These are phyloP conservation scores for Ambrosia trifida DNA, from an alignment of 129 eudicot genomes.

Conservation along the genomic window DNA sequence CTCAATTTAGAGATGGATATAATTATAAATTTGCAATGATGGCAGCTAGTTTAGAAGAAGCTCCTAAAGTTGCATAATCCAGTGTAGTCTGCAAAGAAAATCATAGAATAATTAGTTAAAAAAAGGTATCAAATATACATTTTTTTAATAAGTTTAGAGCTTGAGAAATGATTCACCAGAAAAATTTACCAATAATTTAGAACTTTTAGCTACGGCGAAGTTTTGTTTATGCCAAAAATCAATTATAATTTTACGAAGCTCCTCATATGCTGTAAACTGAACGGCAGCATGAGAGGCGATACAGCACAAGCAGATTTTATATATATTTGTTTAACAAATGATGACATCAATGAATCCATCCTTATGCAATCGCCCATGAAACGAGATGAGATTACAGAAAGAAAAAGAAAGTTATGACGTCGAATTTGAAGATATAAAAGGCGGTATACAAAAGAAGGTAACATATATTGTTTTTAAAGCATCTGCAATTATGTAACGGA, in stretches of 20 bases:
- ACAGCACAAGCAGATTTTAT: slow-evolving; percentile 16
- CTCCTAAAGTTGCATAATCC: slow-evolving; percentile 84
- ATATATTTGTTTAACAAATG: not conserved
- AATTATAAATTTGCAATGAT: slow-evolving; percentile 36
- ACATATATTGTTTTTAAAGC: slow-evolving; percentile 69
- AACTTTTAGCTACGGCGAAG: slow-evolving; percentile 28
- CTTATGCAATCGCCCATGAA: slow-evolving; percentile 1
- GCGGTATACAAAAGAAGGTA: not conserved
- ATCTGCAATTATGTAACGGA: slow-evolving; percentile 47
- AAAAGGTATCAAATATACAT: not conserved
- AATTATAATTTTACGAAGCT: slow-evolving; percentile 69
- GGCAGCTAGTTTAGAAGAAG: slow-evolving; percentile 87
- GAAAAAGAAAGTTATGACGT: not conserved
- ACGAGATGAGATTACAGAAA: not conserved
- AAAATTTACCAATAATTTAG: slow-evolving; percentile 67
- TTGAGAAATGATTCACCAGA: not conserved
- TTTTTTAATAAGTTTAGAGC: not conserved
- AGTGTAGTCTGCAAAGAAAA: slow-evolving; percentile 52
- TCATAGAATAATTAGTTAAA: not conserved
- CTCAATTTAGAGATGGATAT: not conserved
- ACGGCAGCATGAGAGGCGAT: slow-evolving; percentile 85
- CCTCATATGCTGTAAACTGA: slow-evolving; percentile 96
- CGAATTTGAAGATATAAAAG: slow-evolving; percentile 18
- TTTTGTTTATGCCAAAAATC: slow-evolving; percentile 41
- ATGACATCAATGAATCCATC: slow-evolving; percentile 1